Evolutionary conservation across 345 rosid genomes (phyloP), one percentile per base, ranked within the genome.

Genomic region (Turnera subulata): DNA sequence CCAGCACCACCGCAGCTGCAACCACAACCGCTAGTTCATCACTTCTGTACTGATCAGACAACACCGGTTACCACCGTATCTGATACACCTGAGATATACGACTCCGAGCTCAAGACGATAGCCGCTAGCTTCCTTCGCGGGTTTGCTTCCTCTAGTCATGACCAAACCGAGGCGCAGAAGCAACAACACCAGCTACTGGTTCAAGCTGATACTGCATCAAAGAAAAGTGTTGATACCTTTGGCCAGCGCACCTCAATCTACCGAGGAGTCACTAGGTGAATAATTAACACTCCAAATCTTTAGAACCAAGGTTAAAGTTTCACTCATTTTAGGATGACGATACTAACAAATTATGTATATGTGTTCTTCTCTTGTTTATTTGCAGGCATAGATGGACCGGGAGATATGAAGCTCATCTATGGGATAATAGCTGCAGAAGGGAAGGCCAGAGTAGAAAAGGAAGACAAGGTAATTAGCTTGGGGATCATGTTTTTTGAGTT

Each of bases 361-460:
- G n/a, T 44, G 32, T 33, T 15, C 45, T 51, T n/a, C n/a, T 24
- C 37, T 6, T 25, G 18, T 25, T 16, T 38, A 19, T 50, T 20
- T 48, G 46, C 29, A 89, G 96, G 55, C 96, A 89, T 80, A 78
- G 96, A 73, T 88, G 96, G 96, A 88, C 96, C 0, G 93, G 96
- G 9, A 88, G 96, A 71, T 88, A 85, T 64, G 96, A 88, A 83
- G 96, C 96, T 69, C 96, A 88, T 74, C 74, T 88, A 65, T 88
- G 96, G 95, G 97, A 89, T 64, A 89, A 86, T 65, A 89, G 97
- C 62, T 86, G 95, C 68, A 75, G 89, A 76, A 84, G 97, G 64
- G 95, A 86, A 84, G 97, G 97, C 21, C 95, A 89, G 50, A 82
- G 91, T 43, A 84, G 97, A 62, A 86, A 86, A 66, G 97, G 97